Conservation (phyloP, 768 basidiomycete genomes). For the Mycena crocata region DNA sequence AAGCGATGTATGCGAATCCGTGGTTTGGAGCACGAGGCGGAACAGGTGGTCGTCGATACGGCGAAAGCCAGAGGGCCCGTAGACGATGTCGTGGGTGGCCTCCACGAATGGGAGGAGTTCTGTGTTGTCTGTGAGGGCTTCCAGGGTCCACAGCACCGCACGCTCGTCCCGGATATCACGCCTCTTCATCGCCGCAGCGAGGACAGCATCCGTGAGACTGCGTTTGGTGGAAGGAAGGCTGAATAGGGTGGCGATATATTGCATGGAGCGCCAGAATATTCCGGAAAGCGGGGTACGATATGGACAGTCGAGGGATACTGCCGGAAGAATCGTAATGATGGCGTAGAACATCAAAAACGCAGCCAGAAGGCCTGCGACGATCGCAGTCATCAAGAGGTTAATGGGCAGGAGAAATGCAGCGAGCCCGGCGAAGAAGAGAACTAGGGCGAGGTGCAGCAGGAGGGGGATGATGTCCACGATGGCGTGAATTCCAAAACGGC, state of each 20-base stretch:
- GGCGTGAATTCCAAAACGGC: constrained; percentile 9
- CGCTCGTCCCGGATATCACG: constrained; percentile 21
- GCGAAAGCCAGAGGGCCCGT: constrained; percentile 17
- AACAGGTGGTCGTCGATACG: constrained; percentile 22
- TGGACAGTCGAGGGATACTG: neutral
- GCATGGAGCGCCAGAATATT: constrained; percentile 16
- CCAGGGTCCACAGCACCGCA: constrained; percentile 29
- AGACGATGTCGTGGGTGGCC: constrained; percentile 19
- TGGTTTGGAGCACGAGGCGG: constrained; percentile 18
- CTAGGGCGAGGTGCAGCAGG: constrained; percentile 8
- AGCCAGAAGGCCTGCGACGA: neutral
- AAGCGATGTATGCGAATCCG: constrained; percentile 15
- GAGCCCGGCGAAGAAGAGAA: constrained; percentile 16
- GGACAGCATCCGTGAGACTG: constrained; percentile 15
- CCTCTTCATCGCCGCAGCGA: constrained; percentile 11
- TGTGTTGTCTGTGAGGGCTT: constrained; percentile 23
- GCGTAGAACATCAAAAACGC: neutral
- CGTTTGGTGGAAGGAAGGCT: neutral
- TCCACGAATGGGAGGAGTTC: constrained; percentile 30
- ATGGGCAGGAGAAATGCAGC: constrained; percentile 13
- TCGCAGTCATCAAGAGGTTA: neutral
- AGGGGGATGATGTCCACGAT: constrained; percentile 13
- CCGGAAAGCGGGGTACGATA: constrained; percentile 21
- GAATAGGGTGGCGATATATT: neutral
- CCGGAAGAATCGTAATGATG: constrained; percentile 8